These are phyloP conservation scores for Gynandropsis gynandra DNA, from an alignment of 345 rosid species.

Conservation along the genomic window DNA sequence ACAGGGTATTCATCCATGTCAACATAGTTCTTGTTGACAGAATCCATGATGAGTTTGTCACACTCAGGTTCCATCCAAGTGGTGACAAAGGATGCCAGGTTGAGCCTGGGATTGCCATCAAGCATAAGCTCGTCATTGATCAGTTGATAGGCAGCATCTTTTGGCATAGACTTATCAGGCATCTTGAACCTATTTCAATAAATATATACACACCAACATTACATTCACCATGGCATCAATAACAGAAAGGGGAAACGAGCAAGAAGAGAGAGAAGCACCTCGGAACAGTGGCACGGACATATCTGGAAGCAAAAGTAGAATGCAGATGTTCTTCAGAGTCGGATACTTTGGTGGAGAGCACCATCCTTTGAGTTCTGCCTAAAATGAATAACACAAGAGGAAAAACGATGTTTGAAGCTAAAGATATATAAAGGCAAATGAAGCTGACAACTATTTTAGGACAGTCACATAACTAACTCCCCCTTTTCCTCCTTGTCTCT, in stretches of 20 bases:
- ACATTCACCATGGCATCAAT: not conserved
- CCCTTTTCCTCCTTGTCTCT: conserved; percentile 22
- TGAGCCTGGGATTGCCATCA: conserved; percentile 73
- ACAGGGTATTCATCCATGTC: conserved; percentile 87
- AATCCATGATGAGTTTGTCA: conserved; percentile 60
- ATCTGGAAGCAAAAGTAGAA: conserved; percentile 77
- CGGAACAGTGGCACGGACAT: conserved; percentile 61
- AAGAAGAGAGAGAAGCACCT: conserved; percentile 23
- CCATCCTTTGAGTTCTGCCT: conserved; percentile 29
- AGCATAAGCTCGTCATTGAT: conserved; percentile 75
- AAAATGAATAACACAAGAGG: conserved; percentile 2
- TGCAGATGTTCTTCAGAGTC: conserved; percentile 44
- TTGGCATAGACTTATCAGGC: conserved; percentile 55
- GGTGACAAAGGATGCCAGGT: conserved; percentile 70
- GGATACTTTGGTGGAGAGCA: conserved; percentile 32
- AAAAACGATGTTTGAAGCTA: not conserved
- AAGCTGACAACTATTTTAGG: conserved; percentile 21
- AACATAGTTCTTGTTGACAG: conserved; percentile 67
- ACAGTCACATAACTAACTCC: conserved; percentile 18
- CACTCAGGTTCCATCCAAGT: conserved; percentile 93
- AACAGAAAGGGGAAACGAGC: not conserved
- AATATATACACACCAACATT: not conserved
- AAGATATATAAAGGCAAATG: conserved; percentile 12
- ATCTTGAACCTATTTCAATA: conserved; percentile 44
- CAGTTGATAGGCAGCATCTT: conserved; percentile 72